These are phyloP conservation scores for Pleoardoris graminearum DNA, from an alignment of 2,329 filamentous ascomycete species.

Conservation along the genomic window DNA sequence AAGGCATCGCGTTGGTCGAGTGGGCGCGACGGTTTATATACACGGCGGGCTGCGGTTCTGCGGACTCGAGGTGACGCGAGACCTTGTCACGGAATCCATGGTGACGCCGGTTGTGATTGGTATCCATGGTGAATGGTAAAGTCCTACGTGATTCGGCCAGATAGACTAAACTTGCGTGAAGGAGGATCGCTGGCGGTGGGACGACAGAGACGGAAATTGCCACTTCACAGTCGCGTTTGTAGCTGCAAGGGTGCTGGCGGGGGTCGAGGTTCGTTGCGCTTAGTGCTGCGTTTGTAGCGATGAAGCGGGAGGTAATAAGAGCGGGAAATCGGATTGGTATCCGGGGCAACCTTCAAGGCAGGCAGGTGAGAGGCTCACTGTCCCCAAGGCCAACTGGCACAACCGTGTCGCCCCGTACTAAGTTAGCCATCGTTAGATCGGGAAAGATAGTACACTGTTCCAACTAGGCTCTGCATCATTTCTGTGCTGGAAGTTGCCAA, in stretches of 20 bases:
- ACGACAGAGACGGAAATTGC: not conserved
- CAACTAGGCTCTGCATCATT: not conserved
- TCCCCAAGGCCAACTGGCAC: not conserved
- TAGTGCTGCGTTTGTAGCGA: not conserved
- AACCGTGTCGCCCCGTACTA: not conserved
- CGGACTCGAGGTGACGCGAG: not conserved
- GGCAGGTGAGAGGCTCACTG: not conserved
- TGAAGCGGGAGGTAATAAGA: not conserved
- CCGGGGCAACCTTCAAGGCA: not conserved
- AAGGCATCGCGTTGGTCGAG: not conserved
- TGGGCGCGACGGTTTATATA: not conserved
- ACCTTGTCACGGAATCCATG: not conserved
- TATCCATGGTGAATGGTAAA: not conserved
- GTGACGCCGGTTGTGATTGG: not conserved
- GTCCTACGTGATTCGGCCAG: no score
- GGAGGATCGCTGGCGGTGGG: not conserved
- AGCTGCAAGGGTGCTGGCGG: no score
- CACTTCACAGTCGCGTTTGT: not conserved
- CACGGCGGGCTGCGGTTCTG: not conserved
- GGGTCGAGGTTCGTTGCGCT: no score
- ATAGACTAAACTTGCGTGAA: not conserved
- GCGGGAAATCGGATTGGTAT: not conserved
- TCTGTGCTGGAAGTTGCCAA: not conserved
- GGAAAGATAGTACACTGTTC: not conserved
- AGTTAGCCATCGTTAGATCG: not conserved